A percentile compares a stretch with the other conserved stretches of the same genome.
Conservation (phyloP, 176 grass and related monocot species). For the Dactylis glomerata region DNA sequence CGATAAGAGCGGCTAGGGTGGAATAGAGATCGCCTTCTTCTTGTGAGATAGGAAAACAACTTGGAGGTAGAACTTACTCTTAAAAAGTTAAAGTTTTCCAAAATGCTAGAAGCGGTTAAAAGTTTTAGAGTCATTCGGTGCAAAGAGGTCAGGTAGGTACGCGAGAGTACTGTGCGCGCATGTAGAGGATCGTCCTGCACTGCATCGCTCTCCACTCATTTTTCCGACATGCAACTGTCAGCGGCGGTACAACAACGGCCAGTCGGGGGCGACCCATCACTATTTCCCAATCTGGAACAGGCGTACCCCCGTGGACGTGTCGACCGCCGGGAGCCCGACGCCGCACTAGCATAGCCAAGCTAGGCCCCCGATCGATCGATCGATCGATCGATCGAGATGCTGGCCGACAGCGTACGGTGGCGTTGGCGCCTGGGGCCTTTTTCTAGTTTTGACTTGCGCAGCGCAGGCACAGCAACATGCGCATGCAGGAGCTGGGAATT, state of each 20-base stretch:
- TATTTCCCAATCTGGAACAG: neutral
- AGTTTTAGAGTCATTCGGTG: too few relatives aligned
- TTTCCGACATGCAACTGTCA: neutral
- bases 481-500: too few relatives aligned
- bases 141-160: too few relatives aligned
- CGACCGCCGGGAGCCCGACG: slow-evolving; percentile 1
- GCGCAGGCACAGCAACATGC: neutral
- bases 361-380: neutral
- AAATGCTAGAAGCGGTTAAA: too few relatives aligned
- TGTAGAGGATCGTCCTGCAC: too few relatives aligned
- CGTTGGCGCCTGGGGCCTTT: neutral
- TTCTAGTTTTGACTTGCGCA: neutral
- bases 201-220: neutral
- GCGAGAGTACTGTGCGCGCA: too few relatives aligned
- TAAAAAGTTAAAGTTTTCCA: too few relatives aligned
- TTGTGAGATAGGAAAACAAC: too few relatives aligned
- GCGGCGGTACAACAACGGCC: neutral
- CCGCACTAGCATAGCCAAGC: neutral
- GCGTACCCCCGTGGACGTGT: neutral
- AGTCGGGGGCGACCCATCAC: neutral
- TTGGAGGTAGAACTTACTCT: too few relatives aligned
- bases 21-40: too few relatives aligned
- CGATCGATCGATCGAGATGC: neutral
- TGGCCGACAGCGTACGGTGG: neutral
- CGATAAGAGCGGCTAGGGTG: too few relatives aligned